These are phyloP conservation scores for Xeromyces bisporus DNA, from an alignment of 495 filamentous ascomycete genomes.

Conservation along the genomic window DNA sequence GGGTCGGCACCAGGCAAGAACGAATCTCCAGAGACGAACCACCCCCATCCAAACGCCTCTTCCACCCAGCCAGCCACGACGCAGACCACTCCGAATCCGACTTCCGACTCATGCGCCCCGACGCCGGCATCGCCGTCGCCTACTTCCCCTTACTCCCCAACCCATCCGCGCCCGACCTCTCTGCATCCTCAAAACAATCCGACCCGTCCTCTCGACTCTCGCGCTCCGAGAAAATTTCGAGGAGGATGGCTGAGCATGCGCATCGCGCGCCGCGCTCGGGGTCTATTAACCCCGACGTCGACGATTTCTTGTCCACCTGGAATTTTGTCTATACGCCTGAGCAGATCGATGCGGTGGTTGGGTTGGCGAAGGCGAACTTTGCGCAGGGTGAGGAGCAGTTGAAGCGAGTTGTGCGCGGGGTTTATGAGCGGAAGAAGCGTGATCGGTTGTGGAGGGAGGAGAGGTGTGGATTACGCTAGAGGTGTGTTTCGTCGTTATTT, in stretches of 20 bases:
- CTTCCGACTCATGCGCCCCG: slow-evolving; percentile 55
- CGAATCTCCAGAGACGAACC: slow-evolving; percentile 41
- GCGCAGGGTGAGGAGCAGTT: slow-evolving; percentile 60
- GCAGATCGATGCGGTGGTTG: slow-evolving; percentile 65
- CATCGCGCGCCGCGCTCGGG: slow-evolving; percentile 35
- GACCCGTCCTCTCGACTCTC: slow-evolving; percentile 5
- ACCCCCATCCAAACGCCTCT: slow-evolving; percentile 45
- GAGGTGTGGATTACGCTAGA: slow-evolving; percentile 27
- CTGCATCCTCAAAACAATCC: slow-evolving; percentile 8
- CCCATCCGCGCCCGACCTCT: slow-evolving; percentile 25
- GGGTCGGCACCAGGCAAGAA: slow-evolving; percentile 75
- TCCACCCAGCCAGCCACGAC: slow-evolving; percentile 17
- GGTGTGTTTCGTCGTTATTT: no score
- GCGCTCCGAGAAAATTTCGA: slow-evolving; percentile 6
- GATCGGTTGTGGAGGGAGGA: slow-evolving; percentile 41
- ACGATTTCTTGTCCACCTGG: slow-evolving; percentile 86
- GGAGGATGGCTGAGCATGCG: no score
- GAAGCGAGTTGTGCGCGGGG: slow-evolving; percentile 62
- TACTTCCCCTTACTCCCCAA: slow-evolving; percentile 88
- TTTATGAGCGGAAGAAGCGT: slow-evolving; percentile 81
- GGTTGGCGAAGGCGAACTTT: slow-evolving; percentile 75
- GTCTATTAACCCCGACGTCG: slow-evolving; percentile 61
- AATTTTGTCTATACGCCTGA: slow-evolving; percentile 88
- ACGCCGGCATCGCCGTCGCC: slow-evolving; percentile 74
- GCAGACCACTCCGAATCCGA: slow-evolving; percentile 34